Evolutionary conservation across 257 asterid species (phyloP).

Genomic region (Scutellaria galericulata): DNA sequence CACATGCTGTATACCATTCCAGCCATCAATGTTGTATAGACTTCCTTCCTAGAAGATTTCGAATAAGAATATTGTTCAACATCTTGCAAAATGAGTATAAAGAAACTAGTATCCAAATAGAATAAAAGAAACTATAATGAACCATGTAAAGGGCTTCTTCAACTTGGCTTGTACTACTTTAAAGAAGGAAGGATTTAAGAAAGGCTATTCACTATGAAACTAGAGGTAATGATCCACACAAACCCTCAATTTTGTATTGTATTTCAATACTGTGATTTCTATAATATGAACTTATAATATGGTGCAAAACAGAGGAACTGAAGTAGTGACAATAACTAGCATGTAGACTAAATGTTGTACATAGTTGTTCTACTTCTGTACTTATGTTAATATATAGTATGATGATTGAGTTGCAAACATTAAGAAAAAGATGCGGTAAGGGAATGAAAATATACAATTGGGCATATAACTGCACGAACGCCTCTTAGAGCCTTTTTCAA

Average conservation of each 20-base stretch:
- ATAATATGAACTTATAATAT: neutral
- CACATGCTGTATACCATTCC: conserved; percentile 86
- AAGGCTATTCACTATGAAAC: neutral
- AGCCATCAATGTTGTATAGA: conserved; percentile 59
- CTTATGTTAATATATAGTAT: neutral
- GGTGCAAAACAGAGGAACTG: neutral
- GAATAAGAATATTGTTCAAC: neutral
- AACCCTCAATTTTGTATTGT: neutral
- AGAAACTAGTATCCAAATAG: neutral
- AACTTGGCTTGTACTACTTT: neutral
- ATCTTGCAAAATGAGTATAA: neutral
- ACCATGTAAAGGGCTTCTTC: neutral
- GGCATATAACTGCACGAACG: conserved; percentile 80
- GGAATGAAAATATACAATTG: conserved; percentile 54
- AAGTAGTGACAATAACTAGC: neutral
- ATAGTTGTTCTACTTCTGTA: neutral
- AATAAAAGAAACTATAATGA: neutral
- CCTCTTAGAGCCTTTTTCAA: conserved; percentile 82
- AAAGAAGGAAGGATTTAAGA: neutral
- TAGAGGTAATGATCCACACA: neutral
- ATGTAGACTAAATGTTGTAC: neutral
- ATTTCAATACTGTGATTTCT: neutral
- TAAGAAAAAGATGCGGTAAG: neutral
- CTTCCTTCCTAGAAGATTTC: conserved; percentile 68
- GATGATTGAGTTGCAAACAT: neutral